Evolutionary conservation across 2,329 filamentous ascomycete genomes (phyloP), one percentile per base, ranked within the genome.

Genomic region (Colletotrichum phormii): DNA sequence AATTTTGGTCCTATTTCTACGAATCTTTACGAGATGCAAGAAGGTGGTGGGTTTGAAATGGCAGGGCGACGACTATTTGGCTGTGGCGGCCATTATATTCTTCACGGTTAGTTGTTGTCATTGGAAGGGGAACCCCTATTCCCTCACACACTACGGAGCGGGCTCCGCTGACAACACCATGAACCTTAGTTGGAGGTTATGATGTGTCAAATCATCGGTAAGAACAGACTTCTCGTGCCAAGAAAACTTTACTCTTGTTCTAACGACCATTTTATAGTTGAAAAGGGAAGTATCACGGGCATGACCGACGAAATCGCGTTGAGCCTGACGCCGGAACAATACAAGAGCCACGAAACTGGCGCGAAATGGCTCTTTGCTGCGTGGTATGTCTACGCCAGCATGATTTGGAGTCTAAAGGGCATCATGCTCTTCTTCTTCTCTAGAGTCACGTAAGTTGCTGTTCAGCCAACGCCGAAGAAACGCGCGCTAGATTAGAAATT

Each of bases 131-230:
- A 49, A 3, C 13, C 46, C 11, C 4, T 8, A 1, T n/a, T 12
- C 7, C 5, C 5, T 7, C 12, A 11, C 13, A 24, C 51, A 11
- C 57, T 4, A 24, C 31, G 33, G n/a, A 22, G 24, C 8, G 8
- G 15, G 7, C 18, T 60, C 24, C n/a, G 63, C 69, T 63, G 24
- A 68, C 62, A n/a, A 24, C 15, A 11, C 12, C 7, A 49, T n/a
- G 42, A 33, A 22, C 22, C 18, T 18, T 42, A 72, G 64, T 59
- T 72, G 15, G 69, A 72, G 35, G 69, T 72, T 13, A 72, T 72
- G 69, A 68, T 72, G 69, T 72, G 69, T 24, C 69, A 72, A 7
- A 72, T 72, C 37, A 72, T 72, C 29, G 64, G 69, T 72, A 68
- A 57, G 18, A 18, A 5, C 5, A 5, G 1, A 1, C 22, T 22